Conservation (phyloP, 345 rosid genomes). For the Alliaria petiolata region DNA sequence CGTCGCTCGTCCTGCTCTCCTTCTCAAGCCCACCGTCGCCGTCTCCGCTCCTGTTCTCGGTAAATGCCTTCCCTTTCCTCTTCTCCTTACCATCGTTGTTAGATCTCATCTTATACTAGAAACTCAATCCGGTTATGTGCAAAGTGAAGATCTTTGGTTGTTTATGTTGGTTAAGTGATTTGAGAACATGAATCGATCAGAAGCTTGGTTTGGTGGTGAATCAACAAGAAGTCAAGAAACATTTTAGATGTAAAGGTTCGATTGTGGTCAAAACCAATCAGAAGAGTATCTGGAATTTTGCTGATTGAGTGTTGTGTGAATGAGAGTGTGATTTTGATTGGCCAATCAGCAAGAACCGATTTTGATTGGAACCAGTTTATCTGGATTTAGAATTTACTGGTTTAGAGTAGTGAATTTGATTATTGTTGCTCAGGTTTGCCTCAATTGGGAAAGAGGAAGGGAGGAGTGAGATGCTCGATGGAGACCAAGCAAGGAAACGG, state of each 20-base stretch:
- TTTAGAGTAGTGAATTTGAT: neutral
- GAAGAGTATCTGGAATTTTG: neutral
- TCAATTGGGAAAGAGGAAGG: constrained; percentile 41
- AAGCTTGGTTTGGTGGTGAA: neutral
- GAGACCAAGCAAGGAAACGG: constrained; percentile 33
- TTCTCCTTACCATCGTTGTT: neutral
- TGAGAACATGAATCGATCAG: neutral
- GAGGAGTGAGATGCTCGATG: constrained; percentile 58
- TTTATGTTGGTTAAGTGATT: neutral
- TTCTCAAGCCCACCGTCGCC: constrained; percentile 37
- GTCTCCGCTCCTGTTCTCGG: constrained; percentile 59
- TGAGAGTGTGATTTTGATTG: neutral
- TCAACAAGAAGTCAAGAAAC: constrained; percentile 4
- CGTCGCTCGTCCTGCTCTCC: constrained; percentile 42
- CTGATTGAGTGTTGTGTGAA: constrained; percentile 3
- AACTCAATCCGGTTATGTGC: neutral
- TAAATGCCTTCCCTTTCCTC: constrained; percentile 20
- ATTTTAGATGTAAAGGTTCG: neutral
- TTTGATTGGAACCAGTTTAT: no score
- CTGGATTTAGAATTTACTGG: neutral
- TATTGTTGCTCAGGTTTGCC: constrained; percentile 60
- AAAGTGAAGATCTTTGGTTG: constrained; percentile 14
- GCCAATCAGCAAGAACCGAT: neutral
- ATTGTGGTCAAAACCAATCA: neutral
- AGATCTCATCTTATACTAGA: constrained; percentile 7